Evolutionary conservation across 257 asterid species (phyloP).

Genomic region (Scutellaria minor): DNA sequence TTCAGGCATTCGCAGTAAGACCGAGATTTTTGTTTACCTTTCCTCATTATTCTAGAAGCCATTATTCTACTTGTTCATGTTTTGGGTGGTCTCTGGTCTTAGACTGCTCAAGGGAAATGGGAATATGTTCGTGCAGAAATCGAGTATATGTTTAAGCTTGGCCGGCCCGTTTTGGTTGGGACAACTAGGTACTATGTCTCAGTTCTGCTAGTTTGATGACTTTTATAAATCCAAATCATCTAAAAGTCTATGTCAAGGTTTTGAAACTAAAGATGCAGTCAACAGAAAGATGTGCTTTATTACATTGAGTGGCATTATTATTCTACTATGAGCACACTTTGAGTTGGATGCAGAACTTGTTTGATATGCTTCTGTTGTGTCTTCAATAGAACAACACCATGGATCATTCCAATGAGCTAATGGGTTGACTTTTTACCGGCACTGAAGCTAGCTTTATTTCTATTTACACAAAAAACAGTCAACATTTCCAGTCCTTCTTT

Average conservation of each 20-base stretch:
- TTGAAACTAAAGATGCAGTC: slow-evolving; percentile 21
- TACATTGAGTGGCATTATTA: slow-evolving; percentile 1
- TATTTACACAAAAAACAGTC: slow-evolving; percentile 2
- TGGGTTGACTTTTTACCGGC: slow-evolving; percentile 14
- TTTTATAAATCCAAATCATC: slow-evolving; percentile 25
- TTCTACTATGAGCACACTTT: slow-evolving; percentile 11
- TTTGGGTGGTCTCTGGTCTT: slow-evolving; percentile 36
- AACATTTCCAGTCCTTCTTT: slow-evolving; percentile 4
- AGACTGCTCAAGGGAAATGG: slow-evolving; percentile 99
- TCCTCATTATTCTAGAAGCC: slow-evolving; percentile 20
- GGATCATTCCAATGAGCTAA: slow-evolving; percentile 11
- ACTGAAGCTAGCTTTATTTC: slow-evolving; percentile 14
- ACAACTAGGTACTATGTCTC: slow-evolving; percentile 77
- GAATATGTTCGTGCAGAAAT: slow-evolving; percentile 80
- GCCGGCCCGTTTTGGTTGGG: slow-evolving; percentile 96
- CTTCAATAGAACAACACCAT: background rate
- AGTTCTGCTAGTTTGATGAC: slow-evolving; percentile 32
- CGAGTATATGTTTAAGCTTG: slow-evolving; percentile 78
- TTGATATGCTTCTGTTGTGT: background rate
- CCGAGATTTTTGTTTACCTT: background rate
- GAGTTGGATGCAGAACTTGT: slow-evolving; percentile 25
- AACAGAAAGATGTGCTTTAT: background rate
- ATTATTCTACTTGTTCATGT: slow-evolving; percentile 33
- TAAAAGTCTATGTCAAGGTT: slow-evolving; percentile 11
- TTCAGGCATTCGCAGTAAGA: slow-evolving; percentile 96